Conservation (phyloP, 1,284 basidiomycete genomes). For the Limonomyces culmigenus region DNA sequence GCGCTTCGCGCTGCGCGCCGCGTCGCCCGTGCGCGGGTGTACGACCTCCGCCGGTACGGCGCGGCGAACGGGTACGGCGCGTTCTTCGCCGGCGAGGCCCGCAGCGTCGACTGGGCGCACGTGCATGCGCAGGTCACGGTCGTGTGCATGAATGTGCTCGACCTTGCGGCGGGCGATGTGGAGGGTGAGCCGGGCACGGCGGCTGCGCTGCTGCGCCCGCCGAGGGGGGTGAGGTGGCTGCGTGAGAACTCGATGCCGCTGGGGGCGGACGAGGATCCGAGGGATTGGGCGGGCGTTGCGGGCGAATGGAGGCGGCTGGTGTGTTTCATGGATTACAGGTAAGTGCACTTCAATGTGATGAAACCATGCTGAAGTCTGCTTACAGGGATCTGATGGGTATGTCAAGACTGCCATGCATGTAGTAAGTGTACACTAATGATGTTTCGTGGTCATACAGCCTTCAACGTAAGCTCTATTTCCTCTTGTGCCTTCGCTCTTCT, state of each 20-base stretch:
- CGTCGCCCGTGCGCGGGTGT: background rate
- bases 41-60: background rate
- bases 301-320: background rate
- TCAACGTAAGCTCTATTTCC: background rate
- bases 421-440: background rate
- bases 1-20: background rate
- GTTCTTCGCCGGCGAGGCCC: background rate
- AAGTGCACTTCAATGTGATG: background rate
- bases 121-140: background rate
- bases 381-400: background rate
- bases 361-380: no score
- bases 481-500: background rate
- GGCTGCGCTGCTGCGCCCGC: background rate
- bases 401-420: background rate
- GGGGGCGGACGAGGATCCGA: background rate
- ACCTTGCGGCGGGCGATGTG: no score
- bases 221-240: background rate
- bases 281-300: background rate
- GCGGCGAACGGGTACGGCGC: background rate
- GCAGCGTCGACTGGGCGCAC: background rate
- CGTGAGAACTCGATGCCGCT: background rate
- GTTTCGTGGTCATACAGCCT: background rate
- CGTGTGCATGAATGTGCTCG: background rate
- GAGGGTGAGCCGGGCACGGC: no score
- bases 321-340: background rate